A percentile compares a stretch with the other conserved stretches of the same genome.
Conservation (phyloP, 1,284 basidiomycete species). For the Megacollybia platyphylla region DNA sequence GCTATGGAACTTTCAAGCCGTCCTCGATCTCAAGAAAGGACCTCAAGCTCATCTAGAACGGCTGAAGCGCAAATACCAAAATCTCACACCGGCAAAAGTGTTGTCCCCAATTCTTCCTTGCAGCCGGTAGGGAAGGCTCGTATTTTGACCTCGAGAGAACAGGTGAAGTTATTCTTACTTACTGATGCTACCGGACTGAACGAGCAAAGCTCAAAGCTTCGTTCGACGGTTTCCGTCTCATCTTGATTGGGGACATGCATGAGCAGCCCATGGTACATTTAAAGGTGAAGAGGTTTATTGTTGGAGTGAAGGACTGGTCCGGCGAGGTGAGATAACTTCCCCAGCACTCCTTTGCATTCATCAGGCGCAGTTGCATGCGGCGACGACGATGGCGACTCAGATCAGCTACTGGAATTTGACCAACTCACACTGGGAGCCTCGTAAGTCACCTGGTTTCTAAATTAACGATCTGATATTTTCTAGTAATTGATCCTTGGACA, state of each 20-base stretch:
- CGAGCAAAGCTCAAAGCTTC: conserved; percentile 58
- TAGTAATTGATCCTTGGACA: conserved; percentile 95
- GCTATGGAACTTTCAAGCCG: conserved; percentile 59
- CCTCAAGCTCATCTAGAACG: conserved; percentile 1
- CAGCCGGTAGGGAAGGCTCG: conserved; percentile 39
- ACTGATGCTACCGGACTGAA: conserved; percentile 1
- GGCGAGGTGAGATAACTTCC: conserved; percentile 48
- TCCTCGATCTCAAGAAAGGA: conserved; percentile 16
- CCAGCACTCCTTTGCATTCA: background rate
- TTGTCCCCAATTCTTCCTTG: conserved; percentile 7
- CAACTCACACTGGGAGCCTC: conserved; percentile 99
- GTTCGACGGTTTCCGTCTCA: conserved; percentile 85
- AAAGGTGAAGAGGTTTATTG: conserved; percentile 75
- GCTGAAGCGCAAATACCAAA: background rate
- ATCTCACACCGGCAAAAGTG: background rate
- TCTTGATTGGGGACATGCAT: conserved; percentile 91
- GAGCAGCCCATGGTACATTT: conserved; percentile 93
- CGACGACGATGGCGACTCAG: conserved; percentile 67
- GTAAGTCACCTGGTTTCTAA: conserved; percentile 23
- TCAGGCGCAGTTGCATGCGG: conserved; percentile 58
- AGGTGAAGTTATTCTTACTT: conserved; percentile 28
- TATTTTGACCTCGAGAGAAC: conserved; percentile 70
- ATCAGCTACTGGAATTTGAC: conserved; percentile 97
- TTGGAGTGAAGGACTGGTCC: conserved; percentile 89
- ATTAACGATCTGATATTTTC: background rate